Base-by-base conservation (phyloP, 768 basidiomycete genomes). In the Xanthoconium stramineum region DNA sequence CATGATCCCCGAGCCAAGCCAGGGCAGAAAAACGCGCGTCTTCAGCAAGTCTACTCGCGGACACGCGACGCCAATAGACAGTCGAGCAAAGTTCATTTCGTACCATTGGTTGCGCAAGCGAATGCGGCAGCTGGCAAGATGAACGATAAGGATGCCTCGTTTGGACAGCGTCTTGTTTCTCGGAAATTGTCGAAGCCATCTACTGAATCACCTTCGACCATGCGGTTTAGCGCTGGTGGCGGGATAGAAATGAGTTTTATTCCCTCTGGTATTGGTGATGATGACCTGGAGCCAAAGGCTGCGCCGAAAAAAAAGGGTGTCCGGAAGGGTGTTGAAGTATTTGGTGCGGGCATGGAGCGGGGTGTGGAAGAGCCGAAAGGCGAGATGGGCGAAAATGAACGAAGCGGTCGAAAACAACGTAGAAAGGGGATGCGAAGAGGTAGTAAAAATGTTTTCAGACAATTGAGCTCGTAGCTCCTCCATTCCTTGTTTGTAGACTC, bases 271-370 rank as follows among this genome's bases (percentile, higher is more conserved):
- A 32, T 61, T 24, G 63, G 59, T 59, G 56, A 56, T 24, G 63
- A 59, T 14, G 61, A 50, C 58, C 12, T 33, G 6, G 6, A 10
- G 14, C 39, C 46, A 2, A 50, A 10, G 12, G 69, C 65, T 49
- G 62, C 61, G 55, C 68, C 54, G 64, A 72, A 66, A 73, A 70
- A 61, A 65, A 72, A 65, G 68, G 71, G 65, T 6, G 63, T 60
- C 56, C 75, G 80, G 65, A 86, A 83, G 69, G 86, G 84, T 29
- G 82, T 86, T 42, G 91, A 94, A 72, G 73, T 72, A 44, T 95
- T 96, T 66, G 94, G 94, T 29, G 89, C 85, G 43, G 94, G 94
- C 24, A 76, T 98, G 85, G 93, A 97, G 77, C 86, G 80, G 63
- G 92, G 91, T 2, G 80, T 82, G 3, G 77, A 76, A 47, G 82